Evolutionary conservation across 1,284 basidiomycete species (phyloP).

Genomic region (Ganoderma lingzhi): DNA sequence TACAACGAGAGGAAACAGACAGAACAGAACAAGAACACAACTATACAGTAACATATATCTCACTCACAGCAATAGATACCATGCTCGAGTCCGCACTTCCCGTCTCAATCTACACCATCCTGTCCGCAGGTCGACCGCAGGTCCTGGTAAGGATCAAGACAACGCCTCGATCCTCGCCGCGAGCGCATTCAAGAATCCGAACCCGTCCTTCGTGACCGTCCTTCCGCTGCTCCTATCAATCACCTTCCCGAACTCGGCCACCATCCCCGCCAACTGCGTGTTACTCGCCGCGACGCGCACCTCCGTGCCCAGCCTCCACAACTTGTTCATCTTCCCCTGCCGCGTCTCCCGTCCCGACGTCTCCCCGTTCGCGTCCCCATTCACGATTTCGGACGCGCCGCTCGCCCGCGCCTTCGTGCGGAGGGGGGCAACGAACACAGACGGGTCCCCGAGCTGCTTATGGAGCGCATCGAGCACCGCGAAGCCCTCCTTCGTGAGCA

Average conservation of each 20-base stretch:
- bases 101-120: neutral
- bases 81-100: slow-evolving; percentile 10
- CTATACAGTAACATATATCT: slow-evolving; percentile 30
- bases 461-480: slow-evolving; percentile 70
- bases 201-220: slow-evolving; percentile 79
- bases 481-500: slow-evolving; percentile 75
- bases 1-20: slow-evolving; percentile 3
- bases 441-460: slow-evolving; percentile 73
- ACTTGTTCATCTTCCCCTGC: slow-evolving; percentile 61
- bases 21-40: slow-evolving; percentile 19
- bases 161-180: slow-evolving; percentile 54
- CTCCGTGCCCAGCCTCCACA: slow-evolving; percentile 61
- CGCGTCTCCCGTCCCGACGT: slow-evolving; percentile 47
- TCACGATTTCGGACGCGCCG: slow-evolving; percentile 30
- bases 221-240: slow-evolving; percentile 70
- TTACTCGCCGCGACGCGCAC: slow-evolving; percentile 60
- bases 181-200: slow-evolving; percentile 71
- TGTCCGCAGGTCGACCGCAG: neutral
- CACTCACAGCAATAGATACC: slow-evolving; percentile 28
- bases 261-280: slow-evolving; percentile 63
- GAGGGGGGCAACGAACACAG: slow-evolving; percentile 61
- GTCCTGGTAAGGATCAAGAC: slow-evolving; percentile 17
- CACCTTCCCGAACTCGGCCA: slow-evolving; percentile 70
- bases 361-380: slow-evolving; percentile 29
- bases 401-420: slow-evolving; percentile 56